Conservation (phyloP, 2,329 filamentous ascomycete species). For the Fusarium pilosicola region DNA sequence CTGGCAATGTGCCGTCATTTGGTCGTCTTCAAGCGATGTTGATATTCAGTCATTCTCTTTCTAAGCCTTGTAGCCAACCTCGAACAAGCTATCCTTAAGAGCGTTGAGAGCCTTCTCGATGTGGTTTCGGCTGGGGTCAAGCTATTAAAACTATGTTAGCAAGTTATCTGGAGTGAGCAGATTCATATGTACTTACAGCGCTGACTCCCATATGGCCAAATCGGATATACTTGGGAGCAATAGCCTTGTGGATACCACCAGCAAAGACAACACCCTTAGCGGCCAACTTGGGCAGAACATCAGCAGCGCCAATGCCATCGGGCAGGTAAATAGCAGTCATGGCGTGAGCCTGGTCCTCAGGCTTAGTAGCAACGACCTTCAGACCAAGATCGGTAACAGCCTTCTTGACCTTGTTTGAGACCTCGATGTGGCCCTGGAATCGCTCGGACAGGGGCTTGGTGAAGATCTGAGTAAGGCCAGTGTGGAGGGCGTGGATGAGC, state of each 20-base stretch:
- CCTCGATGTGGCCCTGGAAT: conserved; percentile 82
- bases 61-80: conserved; percentile 71
- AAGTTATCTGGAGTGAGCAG: neutral
- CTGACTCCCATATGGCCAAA: conserved; percentile 99
- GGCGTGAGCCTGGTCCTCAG: conserved; percentile 91
- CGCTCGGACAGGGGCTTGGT: conserved; percentile 81
- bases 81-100: conserved; percentile 76
- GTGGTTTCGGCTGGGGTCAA: conserved; percentile 80
- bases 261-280: conserved; percentile 94
- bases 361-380: conserved; percentile 84
- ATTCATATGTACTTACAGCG: conserved; percentile 64
- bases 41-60: neutral
- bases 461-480: conserved; percentile 85
- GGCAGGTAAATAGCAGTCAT: conserved; percentile 99
- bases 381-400: conserved; percentile 82
- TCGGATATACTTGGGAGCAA: conserved; percentile 90
- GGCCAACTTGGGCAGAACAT: conserved; percentile 84
- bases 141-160: conserved; percentile 54
- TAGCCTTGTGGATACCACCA: conserved; percentile 95
- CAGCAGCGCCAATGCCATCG: conserved; percentile 80
- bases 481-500: conserved; percentile 91
- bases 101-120: conserved; percentile 86
- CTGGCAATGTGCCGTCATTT: neutral
- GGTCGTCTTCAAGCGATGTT: neutral
- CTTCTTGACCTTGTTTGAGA: conserved; percentile 88